phyloP scores from a whole-genome alignment of 306 rosid genomes.

The Medicago lupulina region DNA sequence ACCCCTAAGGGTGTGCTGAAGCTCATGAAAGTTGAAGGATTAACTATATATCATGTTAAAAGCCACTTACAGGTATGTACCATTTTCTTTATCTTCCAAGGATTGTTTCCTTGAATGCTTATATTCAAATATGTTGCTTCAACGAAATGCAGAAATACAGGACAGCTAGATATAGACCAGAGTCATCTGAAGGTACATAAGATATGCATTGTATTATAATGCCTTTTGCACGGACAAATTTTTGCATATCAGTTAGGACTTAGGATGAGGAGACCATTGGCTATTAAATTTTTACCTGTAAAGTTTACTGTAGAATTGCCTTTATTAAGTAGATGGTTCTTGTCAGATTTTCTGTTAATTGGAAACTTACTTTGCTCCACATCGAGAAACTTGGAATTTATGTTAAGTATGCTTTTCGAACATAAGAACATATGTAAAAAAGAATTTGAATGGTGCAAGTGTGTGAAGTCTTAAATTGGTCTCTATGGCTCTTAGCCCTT shows the following conservation, averaged over 20 bases:
- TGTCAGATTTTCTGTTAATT: constrained; percentile 30
- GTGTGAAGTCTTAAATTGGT: constrained; percentile 14
- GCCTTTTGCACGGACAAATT: not conserved
- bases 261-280: constrained; percentile 26
- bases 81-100: constrained; percentile 29
- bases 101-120: constrained; percentile 41
- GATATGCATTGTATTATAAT: constrained; percentile 36
- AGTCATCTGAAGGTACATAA: constrained; percentile 83
- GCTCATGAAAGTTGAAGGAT: constrained; percentile 92
- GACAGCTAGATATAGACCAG: constrained; percentile 99
- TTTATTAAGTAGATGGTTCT: constrained; percentile 24
- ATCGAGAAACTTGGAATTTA: constrained; percentile 7
- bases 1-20: constrained; percentile 98
- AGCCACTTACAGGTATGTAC: constrained; percentile 90
- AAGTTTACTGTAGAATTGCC: constrained; percentile 6
- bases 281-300: constrained; percentile 26
- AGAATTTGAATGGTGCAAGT: constrained; percentile 22
- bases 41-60: constrained; percentile 98
- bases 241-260: constrained; percentile 23
- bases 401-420: constrained; percentile 32
- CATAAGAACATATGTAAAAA: constrained; percentile 1
- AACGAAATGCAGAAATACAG: constrained; percentile 91
- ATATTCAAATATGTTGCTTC: constrained; percentile 46
- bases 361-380: constrained; percentile 20
- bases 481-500: constrained; percentile 25